Conservation (phyloP, 2,329 filamentous ascomycete genomes). For the Aspergillus fumigatiaffinis region DNA sequence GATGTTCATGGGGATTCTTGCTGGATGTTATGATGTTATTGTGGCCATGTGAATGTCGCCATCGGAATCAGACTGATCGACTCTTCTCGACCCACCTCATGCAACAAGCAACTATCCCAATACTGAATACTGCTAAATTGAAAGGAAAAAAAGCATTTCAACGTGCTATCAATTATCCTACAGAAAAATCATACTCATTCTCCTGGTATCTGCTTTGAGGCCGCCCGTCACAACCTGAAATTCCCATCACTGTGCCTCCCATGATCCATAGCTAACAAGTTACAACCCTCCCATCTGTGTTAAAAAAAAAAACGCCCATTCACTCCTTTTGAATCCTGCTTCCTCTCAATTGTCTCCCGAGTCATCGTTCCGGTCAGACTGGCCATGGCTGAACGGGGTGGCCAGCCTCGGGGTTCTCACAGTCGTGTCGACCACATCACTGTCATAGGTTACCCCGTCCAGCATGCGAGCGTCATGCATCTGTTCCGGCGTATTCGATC, state of each 20-base stretch:
- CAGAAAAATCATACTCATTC: background rate
- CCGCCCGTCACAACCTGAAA: background rate
- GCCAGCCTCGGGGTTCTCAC: slow-evolving; percentile 54
- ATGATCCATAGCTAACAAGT: background rate
- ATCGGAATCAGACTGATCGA: background rate
- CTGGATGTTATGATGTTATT: background rate
- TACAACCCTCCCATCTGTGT: background rate
- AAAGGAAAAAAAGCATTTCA: background rate
- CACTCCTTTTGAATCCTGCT: background rate
- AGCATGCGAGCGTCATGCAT: slow-evolving; percentile 59
- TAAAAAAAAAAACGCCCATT: background rate
- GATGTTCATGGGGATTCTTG: background rate
- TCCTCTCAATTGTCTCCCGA: background rate
- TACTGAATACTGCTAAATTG: background rate
- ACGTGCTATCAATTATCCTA: background rate
- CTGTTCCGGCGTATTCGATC: slow-evolving; percentile 40
- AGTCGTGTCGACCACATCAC: slow-evolving; percentile 63
- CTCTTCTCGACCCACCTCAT: background rate
- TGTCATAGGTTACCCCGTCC: slow-evolving; percentile 62
- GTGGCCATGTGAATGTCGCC: background rate
- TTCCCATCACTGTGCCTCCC: background rate
- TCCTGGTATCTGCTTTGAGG: background rate
- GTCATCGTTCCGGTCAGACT: slow-evolving; percentile 1
- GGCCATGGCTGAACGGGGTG: slow-evolving; percentile 22
- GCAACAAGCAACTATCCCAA: background rate